A percentile compares a stretch with the other conserved stretches of the same genome.
Conservation (phyloP, 192 early-diverging fungal genomes). For the Coemansia sp. region DNA sequence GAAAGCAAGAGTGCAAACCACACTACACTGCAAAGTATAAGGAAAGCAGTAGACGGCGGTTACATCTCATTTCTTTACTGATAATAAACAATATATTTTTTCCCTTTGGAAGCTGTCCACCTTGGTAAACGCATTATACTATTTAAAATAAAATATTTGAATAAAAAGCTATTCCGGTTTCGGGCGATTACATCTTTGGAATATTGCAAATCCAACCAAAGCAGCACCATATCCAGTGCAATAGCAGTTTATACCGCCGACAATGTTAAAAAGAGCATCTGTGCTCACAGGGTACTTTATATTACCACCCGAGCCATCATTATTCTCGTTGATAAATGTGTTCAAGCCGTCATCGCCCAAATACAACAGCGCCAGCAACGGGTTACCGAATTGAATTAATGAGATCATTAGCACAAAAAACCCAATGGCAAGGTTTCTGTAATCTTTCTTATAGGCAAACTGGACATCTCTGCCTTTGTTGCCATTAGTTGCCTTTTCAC, state of each 20-base stretch:
- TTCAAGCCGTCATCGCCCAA: background rate
- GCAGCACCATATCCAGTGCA: background rate
- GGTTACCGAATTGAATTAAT: background rate
- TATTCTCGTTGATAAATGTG: background rate
- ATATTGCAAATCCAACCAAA: background rate
- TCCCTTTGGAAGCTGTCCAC: too few species aligned
- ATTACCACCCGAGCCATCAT: background rate
- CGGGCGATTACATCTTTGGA: background rate
- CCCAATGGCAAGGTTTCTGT: background rate
- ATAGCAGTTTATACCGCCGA: background rate
- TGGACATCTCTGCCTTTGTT: background rate
- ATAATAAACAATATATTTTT: too few species aligned
- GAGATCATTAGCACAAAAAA: background rate
- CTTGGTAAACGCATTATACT: too few species aligned
- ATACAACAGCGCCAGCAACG: slow-evolving; percentile 2
- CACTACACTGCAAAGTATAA: too few species aligned
- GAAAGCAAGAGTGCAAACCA: too few species aligned
- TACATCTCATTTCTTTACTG: too few species aligned
- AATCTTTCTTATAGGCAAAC: background rate
- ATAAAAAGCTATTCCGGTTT: too few species aligned
- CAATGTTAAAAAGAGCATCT: background rate
- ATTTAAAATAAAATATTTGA: too few species aligned
- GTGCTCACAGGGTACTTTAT: background rate
- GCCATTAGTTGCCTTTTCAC: background rate
- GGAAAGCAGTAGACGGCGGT: too few species aligned